These are phyloP conservation scores for Chenopodium suecicum DNA, from an alignment of 148 eudicot species.

Conservation along the genomic window DNA sequence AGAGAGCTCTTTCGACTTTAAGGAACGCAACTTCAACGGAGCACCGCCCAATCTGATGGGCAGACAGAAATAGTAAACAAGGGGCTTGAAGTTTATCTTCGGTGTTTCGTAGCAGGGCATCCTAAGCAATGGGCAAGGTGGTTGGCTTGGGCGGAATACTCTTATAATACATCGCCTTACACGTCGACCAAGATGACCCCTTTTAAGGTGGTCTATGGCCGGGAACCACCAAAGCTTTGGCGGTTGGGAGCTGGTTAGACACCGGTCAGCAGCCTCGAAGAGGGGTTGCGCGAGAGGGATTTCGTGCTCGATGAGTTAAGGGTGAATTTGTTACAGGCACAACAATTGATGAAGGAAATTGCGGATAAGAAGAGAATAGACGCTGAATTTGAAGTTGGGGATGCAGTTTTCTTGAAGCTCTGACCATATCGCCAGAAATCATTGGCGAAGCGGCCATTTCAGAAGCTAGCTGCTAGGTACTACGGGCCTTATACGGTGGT, in stretches of 20 bases:
- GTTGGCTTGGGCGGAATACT: not conserved
- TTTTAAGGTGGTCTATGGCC: not conserved
- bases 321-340: too few species aligned
- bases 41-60: not conserved
- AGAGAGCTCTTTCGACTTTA: too few species aligned
- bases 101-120: not conserved
- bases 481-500: too few species aligned
- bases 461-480: too few species aligned
- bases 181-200: not conserved
- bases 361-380: too few species aligned
- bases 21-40: too few species aligned
- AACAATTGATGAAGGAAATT: not conserved
- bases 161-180: not conserved
- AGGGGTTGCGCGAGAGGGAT: not conserved
- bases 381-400: too few species aligned
- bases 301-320: too few species aligned
- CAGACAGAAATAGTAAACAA: not conserved
- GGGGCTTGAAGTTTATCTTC: not conserved
- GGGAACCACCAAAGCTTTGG: not conserved
- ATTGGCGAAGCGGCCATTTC: too few species aligned
- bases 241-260: too few species aligned
- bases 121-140: not conserved
- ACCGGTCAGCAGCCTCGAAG: not conserved
- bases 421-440: too few species aligned
- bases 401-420: too few species aligned